phyloP scores from a whole-genome alignment of 208 protist species.

The Trypanosoma congolense region DNA sequence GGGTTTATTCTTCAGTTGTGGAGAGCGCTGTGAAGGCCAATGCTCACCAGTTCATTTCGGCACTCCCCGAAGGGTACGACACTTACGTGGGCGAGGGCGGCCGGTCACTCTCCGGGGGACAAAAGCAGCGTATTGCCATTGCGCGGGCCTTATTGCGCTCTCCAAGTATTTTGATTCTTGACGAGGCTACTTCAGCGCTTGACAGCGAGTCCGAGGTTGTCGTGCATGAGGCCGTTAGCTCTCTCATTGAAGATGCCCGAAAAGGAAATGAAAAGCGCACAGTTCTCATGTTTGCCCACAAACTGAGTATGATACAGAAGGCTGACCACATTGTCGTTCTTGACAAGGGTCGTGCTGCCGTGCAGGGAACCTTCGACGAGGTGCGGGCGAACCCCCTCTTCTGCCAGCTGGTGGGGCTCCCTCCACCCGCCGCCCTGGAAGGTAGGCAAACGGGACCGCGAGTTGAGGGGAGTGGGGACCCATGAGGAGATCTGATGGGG shows the following conservation, averaged over 20 bases:
- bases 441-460: background rate
- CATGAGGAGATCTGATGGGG: background rate
- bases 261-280: slow-evolving; percentile 47
- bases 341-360: slow-evolving; percentile 65
- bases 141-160: slow-evolving; percentile 81
- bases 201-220: slow-evolving; percentile 87
- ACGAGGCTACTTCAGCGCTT: slow-evolving; percentile 91
- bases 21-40: slow-evolving; percentile 71
- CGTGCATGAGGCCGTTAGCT: slow-evolving; percentile 81
- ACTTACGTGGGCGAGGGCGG: slow-evolving; percentile 88
- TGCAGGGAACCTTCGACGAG: slow-evolving; percentile 70
- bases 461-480: background rate
- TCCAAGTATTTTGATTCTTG: slow-evolving; percentile 87
- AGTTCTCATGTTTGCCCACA: slow-evolving; percentile 87
- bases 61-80: slow-evolving; percentile 85
- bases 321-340: slow-evolving; percentile 86
- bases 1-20: slow-evolving; percentile 61
- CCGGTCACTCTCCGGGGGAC: slow-evolving; percentile 84
- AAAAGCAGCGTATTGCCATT: slow-evolving; percentile 94
- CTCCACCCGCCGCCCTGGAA: background rate
- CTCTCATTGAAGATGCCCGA: slow-evolving; percentile 66
- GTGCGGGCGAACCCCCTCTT: slow-evolving; percentile 56
- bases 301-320: slow-evolving; percentile 83
- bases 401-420: slow-evolving; percentile 57
- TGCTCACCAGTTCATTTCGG: slow-evolving; percentile 86